phyloP scores from a whole-genome alignment of 208 protist species.

The Eutreptiella sp. region DNA sequence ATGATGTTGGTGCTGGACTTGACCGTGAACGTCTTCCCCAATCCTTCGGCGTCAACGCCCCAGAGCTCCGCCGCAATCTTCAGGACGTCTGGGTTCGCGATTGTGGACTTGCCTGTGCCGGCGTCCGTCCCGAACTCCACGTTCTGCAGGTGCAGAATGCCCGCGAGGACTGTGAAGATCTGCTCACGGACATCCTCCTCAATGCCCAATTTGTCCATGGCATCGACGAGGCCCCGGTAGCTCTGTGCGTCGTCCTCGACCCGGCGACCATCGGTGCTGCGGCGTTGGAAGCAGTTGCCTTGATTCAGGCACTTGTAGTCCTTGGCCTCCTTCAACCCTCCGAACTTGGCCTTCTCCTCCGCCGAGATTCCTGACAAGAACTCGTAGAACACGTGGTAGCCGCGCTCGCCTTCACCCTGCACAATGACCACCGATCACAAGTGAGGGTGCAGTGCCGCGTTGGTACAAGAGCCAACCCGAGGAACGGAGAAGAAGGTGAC shows the following conservation, averaged over 20 bases:
- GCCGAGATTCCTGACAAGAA: constrained; percentile 67
- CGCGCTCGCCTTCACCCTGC: constrained; percentile 77
- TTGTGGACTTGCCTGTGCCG: constrained; percentile 58
- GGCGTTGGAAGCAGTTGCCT: constrained; percentile 64
- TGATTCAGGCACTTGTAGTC: constrained; percentile 78
- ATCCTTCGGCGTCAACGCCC: constrained; percentile 46
- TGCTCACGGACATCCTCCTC: constrained; percentile 39
- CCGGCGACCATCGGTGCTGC: constrained; percentile 61
- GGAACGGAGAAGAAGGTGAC: too few species aligned
- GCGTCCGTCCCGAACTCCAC: constrained; percentile 65
- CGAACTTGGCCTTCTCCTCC: constrained; percentile 57
- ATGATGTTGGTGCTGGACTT: constrained; percentile 61
- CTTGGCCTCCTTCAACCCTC: constrained; percentile 53
- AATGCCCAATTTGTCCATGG: constrained; percentile 63
- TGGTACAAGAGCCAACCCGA: too few species aligned
- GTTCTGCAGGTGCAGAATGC: constrained; percentile 84
- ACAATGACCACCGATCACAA: too few species aligned
- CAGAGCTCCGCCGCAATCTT: constrained; percentile 52
- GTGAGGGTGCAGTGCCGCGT: too few species aligned
- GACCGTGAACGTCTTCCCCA: constrained; percentile 65
- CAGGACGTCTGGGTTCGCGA: constrained; percentile 45
- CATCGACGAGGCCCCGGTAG: constrained; percentile 62
- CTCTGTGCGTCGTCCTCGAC: constrained; percentile 76
- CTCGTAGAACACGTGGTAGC: constrained; percentile 94
- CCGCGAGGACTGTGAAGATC: constrained; percentile 78